Conservation (phyloP, 169 alveolate genomes). For the Plasmodium blacklocki region DNA sequence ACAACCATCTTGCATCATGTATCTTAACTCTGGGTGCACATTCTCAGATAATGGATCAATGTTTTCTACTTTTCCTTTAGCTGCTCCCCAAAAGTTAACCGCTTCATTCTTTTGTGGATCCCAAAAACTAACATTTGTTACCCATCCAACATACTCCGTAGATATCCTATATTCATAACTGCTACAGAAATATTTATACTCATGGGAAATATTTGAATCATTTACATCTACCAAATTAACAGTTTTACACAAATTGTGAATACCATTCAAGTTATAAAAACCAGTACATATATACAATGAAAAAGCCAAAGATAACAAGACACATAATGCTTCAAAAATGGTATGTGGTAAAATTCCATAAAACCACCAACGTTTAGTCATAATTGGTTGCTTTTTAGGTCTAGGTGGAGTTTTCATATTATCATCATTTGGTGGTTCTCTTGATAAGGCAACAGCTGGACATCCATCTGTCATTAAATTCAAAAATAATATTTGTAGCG, state of each 20-base stretch:
- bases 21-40: conserved; percentile 74
- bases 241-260: conserved; percentile 82
- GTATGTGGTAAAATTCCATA: conserved; percentile 93
- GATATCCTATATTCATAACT: conserved; percentile 89
- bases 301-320: conserved; percentile 86
- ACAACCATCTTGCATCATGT: conserved; percentile 76
- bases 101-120: conserved; percentile 82
- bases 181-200: conserved; percentile 87
- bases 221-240: conserved; percentile 73
- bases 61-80: conserved; percentile 81
- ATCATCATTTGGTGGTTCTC: conserved; percentile 93
- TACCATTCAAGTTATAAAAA: conserved; percentile 80
- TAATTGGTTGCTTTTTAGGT: conserved; percentile 90
- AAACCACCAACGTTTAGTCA: conserved; percentile 94
- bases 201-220: conserved; percentile 9
- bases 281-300: conserved; percentile 92
- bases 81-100: conserved; percentile 89
- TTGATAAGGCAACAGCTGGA: conserved; percentile 94
- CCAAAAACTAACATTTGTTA: conserved; percentile 89
- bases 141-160: conserved; percentile 89
- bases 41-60: conserved; percentile 60
- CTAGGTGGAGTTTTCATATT: conserved; percentile 92
- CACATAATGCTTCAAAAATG: conserved; percentile 90
- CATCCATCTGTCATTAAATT: conserved; percentile 94
- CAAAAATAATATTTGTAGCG: conserved; percentile 91